phyloP scores from a whole-genome alignment of 2,329 filamentous ascomycete genomes.

The Fusarium clavum region DNA sequence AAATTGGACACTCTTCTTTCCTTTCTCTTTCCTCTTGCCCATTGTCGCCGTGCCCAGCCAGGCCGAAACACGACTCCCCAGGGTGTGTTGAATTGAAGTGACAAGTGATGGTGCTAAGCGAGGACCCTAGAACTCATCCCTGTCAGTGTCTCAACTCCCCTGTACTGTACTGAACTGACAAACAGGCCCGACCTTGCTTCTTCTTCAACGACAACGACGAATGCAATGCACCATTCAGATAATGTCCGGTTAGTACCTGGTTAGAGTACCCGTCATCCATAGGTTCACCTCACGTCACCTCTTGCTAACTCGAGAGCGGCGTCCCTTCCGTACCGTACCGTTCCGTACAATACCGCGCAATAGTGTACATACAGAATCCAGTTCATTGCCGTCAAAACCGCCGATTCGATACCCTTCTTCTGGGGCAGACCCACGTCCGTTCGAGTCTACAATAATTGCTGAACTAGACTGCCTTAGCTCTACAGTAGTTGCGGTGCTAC shows the following conservation, averaged over 20 bases:
- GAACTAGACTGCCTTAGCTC: neutral
- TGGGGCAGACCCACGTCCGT: slow-evolving; percentile 35
- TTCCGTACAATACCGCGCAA: neutral
- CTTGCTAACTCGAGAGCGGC: neutral
- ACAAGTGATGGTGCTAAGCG: slow-evolving; percentile 35
- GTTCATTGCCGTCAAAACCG: slow-evolving; percentile 29
- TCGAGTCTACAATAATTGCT: slow-evolving; percentile 2
- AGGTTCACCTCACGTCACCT: neutral
- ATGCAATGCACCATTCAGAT: neutral
- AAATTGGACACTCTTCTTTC: slow-evolving; percentile 9
- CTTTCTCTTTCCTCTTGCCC: slow-evolving; percentile 22
- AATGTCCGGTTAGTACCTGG: slow-evolving; percentile 4
- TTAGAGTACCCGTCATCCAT: slow-evolving; percentile 19
- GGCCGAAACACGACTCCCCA: slow-evolving; percentile 17
- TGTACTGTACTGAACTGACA: slow-evolving; percentile 3
- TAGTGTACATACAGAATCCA: neutral
- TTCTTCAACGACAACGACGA: slow-evolving; percentile 23
- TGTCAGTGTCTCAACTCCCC: slow-evolving; percentile 17
- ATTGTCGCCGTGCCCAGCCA: slow-evolving; percentile 7
- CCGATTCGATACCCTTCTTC: slow-evolving; percentile 40
- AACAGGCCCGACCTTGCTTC: neutral
- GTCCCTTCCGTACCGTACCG: neutral
- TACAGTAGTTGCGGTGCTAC: slow-evolving; percentile 22
- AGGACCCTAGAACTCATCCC: slow-evolving; percentile 20
- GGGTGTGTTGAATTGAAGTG: slow-evolving; percentile 22